A percentile compares a stretch with the other conserved stretches of the same genome.
Evolutionary conservation across 192 early-diverging fungal genomes (phyloP).

Genomic region (Coemansia sp.): DNA sequence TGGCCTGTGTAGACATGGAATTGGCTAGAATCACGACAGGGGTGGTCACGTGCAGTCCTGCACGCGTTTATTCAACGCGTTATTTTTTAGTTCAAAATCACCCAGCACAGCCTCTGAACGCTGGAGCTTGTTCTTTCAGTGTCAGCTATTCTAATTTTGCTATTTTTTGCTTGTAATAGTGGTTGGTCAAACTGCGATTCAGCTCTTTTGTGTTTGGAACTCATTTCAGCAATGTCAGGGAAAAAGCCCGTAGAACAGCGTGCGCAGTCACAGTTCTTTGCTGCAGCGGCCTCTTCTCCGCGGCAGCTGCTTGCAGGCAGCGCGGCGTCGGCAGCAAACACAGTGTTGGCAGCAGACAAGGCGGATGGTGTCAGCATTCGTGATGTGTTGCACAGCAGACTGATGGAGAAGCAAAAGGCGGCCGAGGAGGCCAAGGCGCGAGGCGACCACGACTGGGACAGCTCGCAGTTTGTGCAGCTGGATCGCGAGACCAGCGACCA

Average conservation of each 20-base stretch:
- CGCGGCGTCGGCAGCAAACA: background rate
- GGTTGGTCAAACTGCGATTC: background rate
- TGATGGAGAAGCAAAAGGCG: slow-evolving; percentile 21
- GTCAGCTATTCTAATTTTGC: background rate
- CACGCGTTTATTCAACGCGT: slow-evolving; percentile 3
- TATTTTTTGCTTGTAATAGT: background rate
- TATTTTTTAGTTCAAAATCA: slow-evolving; percentile 4
- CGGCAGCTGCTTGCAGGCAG: background rate
- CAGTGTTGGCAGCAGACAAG: background rate
- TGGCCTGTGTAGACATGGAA: background rate
- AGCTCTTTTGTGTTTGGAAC: background rate
- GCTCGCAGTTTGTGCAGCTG: slow-evolving; percentile 54
- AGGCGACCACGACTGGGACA: slow-evolving; percentile 51
- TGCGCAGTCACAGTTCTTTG: slow-evolving; percentile 51
- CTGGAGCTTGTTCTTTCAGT: background rate
- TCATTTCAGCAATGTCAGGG: slow-evolving; percentile 30
- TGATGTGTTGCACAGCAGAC: slow-evolving; percentile 48
- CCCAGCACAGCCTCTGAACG: background rate
- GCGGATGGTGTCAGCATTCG: slow-evolving; percentile 34
- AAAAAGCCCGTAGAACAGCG: slow-evolving; percentile 38
- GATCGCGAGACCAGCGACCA: slow-evolving; percentile 55
- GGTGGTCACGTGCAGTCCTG: background rate
- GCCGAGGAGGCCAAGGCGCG: slow-evolving; percentile 35
- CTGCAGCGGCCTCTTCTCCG: slow-evolving; percentile 13
- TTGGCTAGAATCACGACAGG: background rate